phyloP scores from a whole-genome alignment of 2,329 filamentous ascomycete genomes.

The Scedosporium boydii region DNA sequence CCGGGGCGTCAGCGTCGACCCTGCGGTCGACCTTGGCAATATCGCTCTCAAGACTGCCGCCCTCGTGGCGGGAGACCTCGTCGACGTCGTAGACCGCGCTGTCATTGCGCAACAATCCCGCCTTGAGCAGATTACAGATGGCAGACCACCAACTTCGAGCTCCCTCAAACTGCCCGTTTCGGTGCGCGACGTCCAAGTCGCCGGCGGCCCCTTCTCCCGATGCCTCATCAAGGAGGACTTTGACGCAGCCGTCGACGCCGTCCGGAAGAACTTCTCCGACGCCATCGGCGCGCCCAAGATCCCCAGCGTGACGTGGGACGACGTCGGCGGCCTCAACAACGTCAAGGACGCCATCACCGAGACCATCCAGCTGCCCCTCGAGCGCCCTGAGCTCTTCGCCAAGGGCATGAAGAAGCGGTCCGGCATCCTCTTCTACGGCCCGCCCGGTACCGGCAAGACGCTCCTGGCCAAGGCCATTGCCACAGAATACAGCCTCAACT shows the following conservation, averaged over 20 bases:
- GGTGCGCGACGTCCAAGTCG: conserved; percentile 74
- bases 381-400: conserved; percentile 86
- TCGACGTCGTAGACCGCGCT: conserved; percentile 89
- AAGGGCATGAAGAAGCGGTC: conserved; percentile 98
- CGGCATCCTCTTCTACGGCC: conserved; percentile 85
- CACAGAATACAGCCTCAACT: conserved; percentile 88
- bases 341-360: conserved; percentile 97
- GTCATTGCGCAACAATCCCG: conserved; percentile 66
- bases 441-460: conserved; percentile 85
- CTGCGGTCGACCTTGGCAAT: conserved; percentile 72
- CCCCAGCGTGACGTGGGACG: conserved; percentile 91
- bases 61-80: conserved; percentile 84
- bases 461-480: conserved; percentile 88
- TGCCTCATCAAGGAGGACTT: conserved; percentile 79
- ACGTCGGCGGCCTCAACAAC: conserved; percentile 85
- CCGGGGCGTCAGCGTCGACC: conserved; percentile 65
- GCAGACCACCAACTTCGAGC: conserved; percentile 24
- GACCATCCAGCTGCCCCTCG: conserved; percentile 87
- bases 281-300: conserved; percentile 97
- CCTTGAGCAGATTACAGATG: conserved; percentile 58
- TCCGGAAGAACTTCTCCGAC: conserved; percentile 95
- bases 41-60: conserved; percentile 94
- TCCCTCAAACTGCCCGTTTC: conserved; percentile 38
- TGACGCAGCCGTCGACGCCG: conserved; percentile 86
- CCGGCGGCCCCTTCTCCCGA: conserved; percentile 70